Percentiles rank a stretch among this genome's conserved stretches.
Evolutionary conservation across 2,329 filamentous ascomycete genomes (phyloP).

Genomic region (Cladosporium cucumerinum): DNA sequence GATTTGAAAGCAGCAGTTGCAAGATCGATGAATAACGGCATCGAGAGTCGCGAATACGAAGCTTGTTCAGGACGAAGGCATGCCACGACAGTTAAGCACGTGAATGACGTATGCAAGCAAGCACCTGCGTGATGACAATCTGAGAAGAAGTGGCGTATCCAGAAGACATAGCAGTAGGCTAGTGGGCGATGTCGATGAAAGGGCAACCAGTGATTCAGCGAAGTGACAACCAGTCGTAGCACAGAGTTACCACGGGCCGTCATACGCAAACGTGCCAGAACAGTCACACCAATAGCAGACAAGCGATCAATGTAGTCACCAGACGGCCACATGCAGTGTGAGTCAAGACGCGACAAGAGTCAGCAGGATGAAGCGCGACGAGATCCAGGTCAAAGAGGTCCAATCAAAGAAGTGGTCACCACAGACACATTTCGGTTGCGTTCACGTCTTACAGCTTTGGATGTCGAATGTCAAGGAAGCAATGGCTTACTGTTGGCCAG

Average conservation of each 20-base stretch:
- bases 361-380: constrained; percentile 5
- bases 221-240: constrained; percentile 7
- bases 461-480: constrained; percentile 6
- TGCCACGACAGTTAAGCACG: neutral
- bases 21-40: neutral
- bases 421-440: constrained; percentile 4
- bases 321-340: neutral
- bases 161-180: neutral
- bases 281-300: constrained; percentile 1
- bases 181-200: neutral
- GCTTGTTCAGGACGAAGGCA: neutral
- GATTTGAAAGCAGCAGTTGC: neutral
- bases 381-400: constrained; percentile 1
- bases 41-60: neutral
- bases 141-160: constrained; percentile 9
- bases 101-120: neutral
- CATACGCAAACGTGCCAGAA: constrained; percentile 8
- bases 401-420: neutral
- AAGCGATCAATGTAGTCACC: constrained; percentile 8
- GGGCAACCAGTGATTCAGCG: constrained; percentile 8
- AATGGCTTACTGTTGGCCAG: constrained; percentile 20
- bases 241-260: constrained; percentile 4
- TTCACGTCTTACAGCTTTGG: constrained; percentile 14
- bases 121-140: neutral
- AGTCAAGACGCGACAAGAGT: neutral